phyloP scores from a whole-genome alignment of 2,329 filamentous ascomycete species.

The Xylaria multiplex region DNA sequence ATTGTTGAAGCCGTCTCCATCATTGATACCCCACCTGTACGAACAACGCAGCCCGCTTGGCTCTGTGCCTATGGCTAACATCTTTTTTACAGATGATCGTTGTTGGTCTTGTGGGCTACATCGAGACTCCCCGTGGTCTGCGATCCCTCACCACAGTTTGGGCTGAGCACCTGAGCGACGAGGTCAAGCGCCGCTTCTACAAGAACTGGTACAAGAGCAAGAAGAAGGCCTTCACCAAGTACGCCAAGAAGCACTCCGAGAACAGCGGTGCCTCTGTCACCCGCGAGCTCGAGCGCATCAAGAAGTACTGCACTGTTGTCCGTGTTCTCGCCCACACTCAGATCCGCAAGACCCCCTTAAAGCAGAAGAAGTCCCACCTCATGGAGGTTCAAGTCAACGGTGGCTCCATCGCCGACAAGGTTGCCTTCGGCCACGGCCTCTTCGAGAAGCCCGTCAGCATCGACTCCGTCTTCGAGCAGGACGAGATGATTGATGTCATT shows the following conservation, averaged over 20 bases:
- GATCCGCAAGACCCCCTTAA: conserved; percentile 98
- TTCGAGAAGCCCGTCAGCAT: conserved; percentile 99
- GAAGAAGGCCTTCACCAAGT: conserved; percentile 99
- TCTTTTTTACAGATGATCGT: conserved; percentile 88
- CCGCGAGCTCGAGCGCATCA: conserved; percentile 99
- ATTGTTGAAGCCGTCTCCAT: conserved; percentile 88
- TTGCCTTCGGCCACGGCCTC: conserved; percentile 91
- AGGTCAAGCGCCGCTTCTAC: conserved; percentile 99
- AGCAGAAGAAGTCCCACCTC: conserved; percentile 99
- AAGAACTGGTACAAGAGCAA: conserved; percentile 99
- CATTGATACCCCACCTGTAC: conserved; percentile 95
- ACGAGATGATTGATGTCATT: conserved; percentile 99
- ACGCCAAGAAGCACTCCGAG: conserved; percentile 99
- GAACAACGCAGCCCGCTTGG: conserved; percentile 85
- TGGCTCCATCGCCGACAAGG: conserved; percentile 95
- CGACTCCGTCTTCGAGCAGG: conserved; percentile 95
- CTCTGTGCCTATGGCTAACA: conserved; percentile 78
- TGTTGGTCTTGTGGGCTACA: conserved; percentile 99
- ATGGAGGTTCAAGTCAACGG: conserved; percentile 99
- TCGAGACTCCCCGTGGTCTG: conserved; percentile 99
- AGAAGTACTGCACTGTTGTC: conserved; percentile 99
- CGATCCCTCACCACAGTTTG: conserved; percentile 99
- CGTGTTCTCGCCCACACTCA: conserved; percentile 99
- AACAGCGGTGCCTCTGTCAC: conserved; percentile 88
- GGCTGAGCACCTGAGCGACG: conserved; percentile 99